Percentiles rank a stretch among this genome's conserved stretches.
phyloP scores from a whole-genome alignment of 2,329 filamentous ascomycete genomes.

The Monosporascus sp. region DNA sequence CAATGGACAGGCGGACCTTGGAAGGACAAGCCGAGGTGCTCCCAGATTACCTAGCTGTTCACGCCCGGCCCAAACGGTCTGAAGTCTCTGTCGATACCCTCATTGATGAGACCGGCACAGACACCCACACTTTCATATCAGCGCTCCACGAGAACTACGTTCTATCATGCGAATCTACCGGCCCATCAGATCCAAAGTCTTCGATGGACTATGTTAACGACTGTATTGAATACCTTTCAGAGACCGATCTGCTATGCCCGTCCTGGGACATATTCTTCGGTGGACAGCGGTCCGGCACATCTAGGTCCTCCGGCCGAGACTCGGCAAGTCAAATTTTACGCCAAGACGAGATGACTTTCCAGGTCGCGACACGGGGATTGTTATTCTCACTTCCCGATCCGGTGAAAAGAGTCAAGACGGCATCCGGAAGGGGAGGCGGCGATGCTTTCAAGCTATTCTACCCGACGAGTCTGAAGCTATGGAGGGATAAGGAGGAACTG shows the following conservation, averaged over 20 bases:
- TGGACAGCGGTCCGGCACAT: slow-evolving; percentile 44
- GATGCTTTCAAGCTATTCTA: slow-evolving; percentile 90
- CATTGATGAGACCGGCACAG: slow-evolving; percentile 91
- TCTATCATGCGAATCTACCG: slow-evolving; percentile 66
- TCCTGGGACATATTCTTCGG: slow-evolving; percentile 66
- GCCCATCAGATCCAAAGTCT: slow-evolving; percentile 44
- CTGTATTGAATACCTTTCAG: slow-evolving; percentile 83
- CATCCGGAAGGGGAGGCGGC: slow-evolving; percentile 37
- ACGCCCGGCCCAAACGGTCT: slow-evolving; percentile 55
- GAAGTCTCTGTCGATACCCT: slow-evolving; percentile 67
- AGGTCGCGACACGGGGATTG: slow-evolving; percentile 81
- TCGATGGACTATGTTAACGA: slow-evolving; percentile 74
- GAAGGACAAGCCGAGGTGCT: slow-evolving; percentile 47
- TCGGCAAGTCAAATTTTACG: slow-evolving; percentile 68
- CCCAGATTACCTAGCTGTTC: slow-evolving; percentile 52
- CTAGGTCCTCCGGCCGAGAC: slow-evolving; percentile 46
- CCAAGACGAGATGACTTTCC: slow-evolving; percentile 92
- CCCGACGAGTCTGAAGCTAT: slow-evolving; percentile 76
- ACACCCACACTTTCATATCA: slow-evolving; percentile 83
- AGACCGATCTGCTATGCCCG: slow-evolving; percentile 78
- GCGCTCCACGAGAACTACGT: slow-evolving; percentile 92
- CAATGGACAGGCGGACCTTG: slow-evolving; percentile 27
- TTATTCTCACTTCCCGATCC: slow-evolving; percentile 80
- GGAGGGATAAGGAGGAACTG: slow-evolving; percentile 78
- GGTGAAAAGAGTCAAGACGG: slow-evolving; percentile 62